phyloP scores from a whole-genome alignment of 768 basidiomycete genomes.

The Boletus reticulatus region DNA sequence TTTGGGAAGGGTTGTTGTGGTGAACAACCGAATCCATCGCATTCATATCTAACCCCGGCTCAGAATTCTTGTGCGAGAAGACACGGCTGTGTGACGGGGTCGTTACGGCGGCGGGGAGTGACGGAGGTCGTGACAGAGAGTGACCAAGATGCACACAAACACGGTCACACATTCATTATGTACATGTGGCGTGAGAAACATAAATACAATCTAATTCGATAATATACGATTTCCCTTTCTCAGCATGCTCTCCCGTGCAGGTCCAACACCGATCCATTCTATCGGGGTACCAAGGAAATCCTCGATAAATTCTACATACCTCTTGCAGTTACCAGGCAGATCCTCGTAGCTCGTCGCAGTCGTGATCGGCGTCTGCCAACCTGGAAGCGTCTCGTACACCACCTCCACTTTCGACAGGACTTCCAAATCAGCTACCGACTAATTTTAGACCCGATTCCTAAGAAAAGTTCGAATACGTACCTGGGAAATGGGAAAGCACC shows the following conservation, averaged over 20 bases:
- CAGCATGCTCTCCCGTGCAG: slow-evolving; percentile 79
- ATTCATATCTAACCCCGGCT: slow-evolving; percentile 27
- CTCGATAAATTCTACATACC: slow-evolving; percentile 88
- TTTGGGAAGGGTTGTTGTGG: slow-evolving; percentile 29
- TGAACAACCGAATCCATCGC: slow-evolving; percentile 34
- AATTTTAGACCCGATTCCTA: not conserved
- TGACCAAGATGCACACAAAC: slow-evolving; percentile 27
- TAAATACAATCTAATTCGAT: slow-evolving; percentile 20
- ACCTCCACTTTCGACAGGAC: slow-evolving; percentile 77
- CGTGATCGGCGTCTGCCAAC: slow-evolving; percentile 84
- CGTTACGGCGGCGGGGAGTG: slow-evolving; percentile 35
- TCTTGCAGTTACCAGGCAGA: slow-evolving; percentile 81
- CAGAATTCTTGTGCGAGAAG: slow-evolving; percentile 15
- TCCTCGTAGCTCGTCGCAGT: slow-evolving; percentile 60
- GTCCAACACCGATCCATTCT: slow-evolving; percentile 93
- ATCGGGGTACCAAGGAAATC: slow-evolving; percentile 66
- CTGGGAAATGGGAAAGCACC: slow-evolving; percentile 83
- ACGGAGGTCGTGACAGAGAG: slow-evolving; percentile 33
- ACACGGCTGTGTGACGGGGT: slow-evolving; percentile 28
- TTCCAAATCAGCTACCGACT: slow-evolving; percentile 73
- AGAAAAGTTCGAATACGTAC: slow-evolving; percentile 39
- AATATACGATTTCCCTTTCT: slow-evolving; percentile 17
- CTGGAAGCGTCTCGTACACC: slow-evolving; percentile 83
- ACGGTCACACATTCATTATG: slow-evolving; percentile 14
- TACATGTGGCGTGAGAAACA: slow-evolving; percentile 26